These are phyloP conservation scores for Xylaria telfairii DNA, from an alignment of 495 filamentous ascomycete species.

Conservation along the genomic window DNA sequence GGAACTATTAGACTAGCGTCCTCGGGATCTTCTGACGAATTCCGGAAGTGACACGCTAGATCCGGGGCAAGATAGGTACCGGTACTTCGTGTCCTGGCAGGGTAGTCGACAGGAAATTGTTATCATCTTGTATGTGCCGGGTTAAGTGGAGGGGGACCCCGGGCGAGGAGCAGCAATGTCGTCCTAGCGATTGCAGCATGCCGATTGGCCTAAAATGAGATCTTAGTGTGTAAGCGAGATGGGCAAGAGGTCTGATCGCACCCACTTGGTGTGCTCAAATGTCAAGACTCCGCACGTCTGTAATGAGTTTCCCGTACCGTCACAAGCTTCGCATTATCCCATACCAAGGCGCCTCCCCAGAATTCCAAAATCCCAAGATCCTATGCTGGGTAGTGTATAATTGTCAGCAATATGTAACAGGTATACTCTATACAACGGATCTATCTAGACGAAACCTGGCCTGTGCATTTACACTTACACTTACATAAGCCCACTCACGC, in stretches of 20 bases:
- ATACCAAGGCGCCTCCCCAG: neutral
- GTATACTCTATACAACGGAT: neutral
- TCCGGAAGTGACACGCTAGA: neutral
- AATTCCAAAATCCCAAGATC: neutral
- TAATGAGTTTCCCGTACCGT: neutral
- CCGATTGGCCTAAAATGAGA: constrained; percentile 22
- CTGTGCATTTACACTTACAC: constrained; percentile 12
- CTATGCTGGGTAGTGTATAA: neutral
- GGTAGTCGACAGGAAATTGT: constrained; percentile 21
- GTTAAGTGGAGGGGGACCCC: constrained; percentile 15
- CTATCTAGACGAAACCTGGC: neutral
- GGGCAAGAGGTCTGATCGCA: constrained; percentile 15
- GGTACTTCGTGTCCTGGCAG: neutral
- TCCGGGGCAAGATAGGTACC: constrained; percentile 14
- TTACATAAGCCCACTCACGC: neutral
- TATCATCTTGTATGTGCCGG: constrained; percentile 15
- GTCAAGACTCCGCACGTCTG: constrained; percentile 6
- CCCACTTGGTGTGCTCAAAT: constrained; percentile 2
- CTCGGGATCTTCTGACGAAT: constrained; percentile 5
- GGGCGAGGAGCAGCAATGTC: constrained; percentile 12
- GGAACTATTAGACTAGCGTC: constrained; percentile 8
- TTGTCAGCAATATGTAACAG: constrained; percentile 13
- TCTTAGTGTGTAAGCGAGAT: constrained; percentile 23
- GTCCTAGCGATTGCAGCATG: constrained; percentile 7
- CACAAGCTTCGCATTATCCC: constrained; percentile 9